Conservation (phyloP, 106 monocot genomes). For the Gastrodia elata region DNA sequence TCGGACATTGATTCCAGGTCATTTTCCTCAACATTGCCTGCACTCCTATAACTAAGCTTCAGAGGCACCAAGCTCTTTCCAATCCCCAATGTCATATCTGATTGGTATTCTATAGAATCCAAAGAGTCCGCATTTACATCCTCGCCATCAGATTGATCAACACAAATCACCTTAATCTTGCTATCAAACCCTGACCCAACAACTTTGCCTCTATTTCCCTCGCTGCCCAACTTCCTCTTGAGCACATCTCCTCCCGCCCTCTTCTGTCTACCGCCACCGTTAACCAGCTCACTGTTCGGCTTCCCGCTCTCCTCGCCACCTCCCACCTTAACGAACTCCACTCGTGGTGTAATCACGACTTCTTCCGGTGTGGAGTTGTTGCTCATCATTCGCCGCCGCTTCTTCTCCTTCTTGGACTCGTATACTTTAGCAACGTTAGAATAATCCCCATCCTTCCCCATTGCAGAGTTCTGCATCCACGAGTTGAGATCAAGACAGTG, state of each 20-base stretch:
- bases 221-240: not conserved
- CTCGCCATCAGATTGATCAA: not conserved
- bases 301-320: not conserved
- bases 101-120: not conserved
- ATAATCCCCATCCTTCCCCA: constrained; percentile 8
- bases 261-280: not conserved
- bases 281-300: not conserved
- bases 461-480: not conserved
- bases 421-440: not conserved
- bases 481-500: not conserved
- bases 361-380: not conserved
- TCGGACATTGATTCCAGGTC: not conserved
- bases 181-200: not conserved
- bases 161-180: not conserved
- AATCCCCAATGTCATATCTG: not conserved
- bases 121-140: not conserved
- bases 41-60: not conserved
- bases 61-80: not conserved
- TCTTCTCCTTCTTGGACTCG: constrained; percentile 4
- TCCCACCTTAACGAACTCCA: not conserved
- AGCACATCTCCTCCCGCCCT: not conserved
- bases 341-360: not conserved
- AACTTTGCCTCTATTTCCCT: not conserved
- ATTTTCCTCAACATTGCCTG: not conserved
- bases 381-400: constrained; percentile 2